Conservation (phyloP, 345 rosid species). For the Anacardium occidentale region DNA sequence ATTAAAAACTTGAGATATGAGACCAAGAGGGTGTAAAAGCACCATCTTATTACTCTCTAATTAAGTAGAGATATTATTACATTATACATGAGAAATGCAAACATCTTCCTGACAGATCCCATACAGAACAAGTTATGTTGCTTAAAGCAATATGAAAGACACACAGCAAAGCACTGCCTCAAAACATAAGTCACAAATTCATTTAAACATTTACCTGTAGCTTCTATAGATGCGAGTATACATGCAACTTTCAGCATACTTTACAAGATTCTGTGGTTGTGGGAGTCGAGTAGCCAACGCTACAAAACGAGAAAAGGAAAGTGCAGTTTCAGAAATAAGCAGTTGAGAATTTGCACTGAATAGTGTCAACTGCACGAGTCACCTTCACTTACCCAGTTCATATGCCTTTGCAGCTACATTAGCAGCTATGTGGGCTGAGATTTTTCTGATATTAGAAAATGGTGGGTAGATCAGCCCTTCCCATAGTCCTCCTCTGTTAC, state of each 20-base stretch:
- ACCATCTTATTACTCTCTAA: not conserved
- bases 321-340: too few relatives aligned
- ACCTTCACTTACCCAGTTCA: constrained; percentile 64
- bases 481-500: constrained; percentile 61
- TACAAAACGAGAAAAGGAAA: too few relatives aligned
- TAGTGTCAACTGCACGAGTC: too few relatives aligned
- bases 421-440: constrained; percentile 93
- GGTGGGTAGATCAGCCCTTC: constrained; percentile 92
- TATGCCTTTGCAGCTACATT: constrained; percentile 91
- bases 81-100: not conserved
- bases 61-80: not conserved
- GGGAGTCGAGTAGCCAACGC: constrained; percentile 89
- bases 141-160: not conserved
- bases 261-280: constrained; percentile 68
- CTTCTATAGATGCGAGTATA: constrained; percentile 74
- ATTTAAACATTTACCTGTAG: constrained; percentile 47
- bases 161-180: not conserved
- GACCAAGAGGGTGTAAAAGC: not conserved
- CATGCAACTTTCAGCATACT: constrained; percentile 95
- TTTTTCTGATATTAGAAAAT: constrained; percentile 70
- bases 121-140: not conserved
- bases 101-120: not conserved
- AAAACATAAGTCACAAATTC: not conserved
- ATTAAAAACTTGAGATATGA: too few relatives aligned
- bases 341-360: too few relatives aligned